Percentiles rank a stretch among this genome's conserved stretches.
Conservation (phyloP, 2,329 filamentous ascomycete species). For the Phyllosticta capitalensis region DNA sequence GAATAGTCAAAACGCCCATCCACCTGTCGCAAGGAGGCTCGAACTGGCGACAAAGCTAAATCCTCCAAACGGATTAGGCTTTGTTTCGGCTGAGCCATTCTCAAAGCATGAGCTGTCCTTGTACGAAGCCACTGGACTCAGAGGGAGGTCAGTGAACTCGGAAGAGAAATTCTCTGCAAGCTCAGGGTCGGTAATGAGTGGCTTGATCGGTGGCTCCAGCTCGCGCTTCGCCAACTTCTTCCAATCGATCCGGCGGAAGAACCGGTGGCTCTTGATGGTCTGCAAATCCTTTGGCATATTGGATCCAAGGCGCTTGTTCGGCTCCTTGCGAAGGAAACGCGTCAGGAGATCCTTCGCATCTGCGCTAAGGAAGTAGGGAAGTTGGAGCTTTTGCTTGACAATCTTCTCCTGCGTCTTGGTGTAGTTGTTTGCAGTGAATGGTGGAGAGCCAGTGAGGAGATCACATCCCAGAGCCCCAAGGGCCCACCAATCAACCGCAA, state of each 20-base stretch:
- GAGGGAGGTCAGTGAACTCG: slow-evolving; percentile 81
- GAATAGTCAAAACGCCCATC: slow-evolving; percentile 11
- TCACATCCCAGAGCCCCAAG: slow-evolving; percentile 89
- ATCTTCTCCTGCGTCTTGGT: slow-evolving; percentile 96
- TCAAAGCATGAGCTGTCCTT: slow-evolving; percentile 11
- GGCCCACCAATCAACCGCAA: slow-evolving; percentile 97
- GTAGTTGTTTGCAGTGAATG: slow-evolving; percentile 84
- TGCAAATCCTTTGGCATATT: slow-evolving; percentile 82
- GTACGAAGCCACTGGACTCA: slow-evolving; percentile 54
- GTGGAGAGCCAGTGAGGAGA: slow-evolving; percentile 82
- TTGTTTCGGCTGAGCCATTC: slow-evolving; percentile 19
- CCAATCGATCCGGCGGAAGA: slow-evolving; percentile 98
- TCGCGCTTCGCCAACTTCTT: slow-evolving; percentile 72
- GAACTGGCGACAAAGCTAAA: slow-evolving; percentile 46
- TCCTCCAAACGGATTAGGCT: slow-evolving; percentile 42
- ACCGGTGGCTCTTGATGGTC: slow-evolving; percentile 82
- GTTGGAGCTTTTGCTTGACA: slow-evolving; percentile 75
- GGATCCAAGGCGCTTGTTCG: slow-evolving; percentile 76
- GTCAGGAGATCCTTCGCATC: slow-evolving; percentile 93
- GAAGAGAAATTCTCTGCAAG: slow-evolving; percentile 89
- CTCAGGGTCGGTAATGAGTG: slow-evolving; percentile 89
- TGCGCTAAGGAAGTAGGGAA: slow-evolving; percentile 83
- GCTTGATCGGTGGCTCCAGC: slow-evolving; percentile 78
- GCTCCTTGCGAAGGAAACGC: slow-evolving; percentile 83
- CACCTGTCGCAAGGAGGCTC: slow-evolving; percentile 35